Conservation (phyloP, 805 yeast genomes). For the Komagataella phaffii region DNA sequence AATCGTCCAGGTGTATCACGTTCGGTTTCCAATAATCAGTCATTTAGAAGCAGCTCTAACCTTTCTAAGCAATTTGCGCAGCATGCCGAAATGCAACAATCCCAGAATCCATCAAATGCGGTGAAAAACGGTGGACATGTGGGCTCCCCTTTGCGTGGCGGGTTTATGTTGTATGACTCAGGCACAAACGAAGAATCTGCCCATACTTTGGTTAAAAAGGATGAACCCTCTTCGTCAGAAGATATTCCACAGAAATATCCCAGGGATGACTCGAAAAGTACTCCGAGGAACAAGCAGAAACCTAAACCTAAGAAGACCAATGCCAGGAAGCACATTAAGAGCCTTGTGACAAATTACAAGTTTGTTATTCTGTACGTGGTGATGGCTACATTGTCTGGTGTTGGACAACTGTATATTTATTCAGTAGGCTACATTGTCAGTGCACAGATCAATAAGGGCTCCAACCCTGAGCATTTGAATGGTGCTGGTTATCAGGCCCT, state of each 20-base stretch:
- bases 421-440: slow-evolving; percentile 63
- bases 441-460: slow-evolving; percentile 19
- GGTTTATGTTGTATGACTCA: background rate
- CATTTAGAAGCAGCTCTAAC: background rate
- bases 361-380: slow-evolving; percentile 41
- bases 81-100: background rate
- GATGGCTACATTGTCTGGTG: slow-evolving; percentile 44
- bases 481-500: slow-evolving; percentile 42
- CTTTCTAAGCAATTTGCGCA: background rate
- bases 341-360: slow-evolving; percentile 15
- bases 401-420: slow-evolving; percentile 62
- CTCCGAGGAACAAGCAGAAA: background rate
- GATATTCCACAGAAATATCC: background rate
- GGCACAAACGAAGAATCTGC: background rate
- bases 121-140: background rate
- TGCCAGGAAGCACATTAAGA: slow-evolving; percentile 11
- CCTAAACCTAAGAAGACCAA: slow-evolving; percentile 4
- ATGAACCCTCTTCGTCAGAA: background rate
- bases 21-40: background rate
- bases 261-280: background rate
- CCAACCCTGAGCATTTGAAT: slow-evolving; percentile 17
- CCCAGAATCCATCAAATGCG: background rate
- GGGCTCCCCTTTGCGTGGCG: background rate
- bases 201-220: background rate
- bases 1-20: background rate